Conservation (phyloP, 2,329 filamentous ascomycete species). For the Neocucurbitaria cava region DNA sequence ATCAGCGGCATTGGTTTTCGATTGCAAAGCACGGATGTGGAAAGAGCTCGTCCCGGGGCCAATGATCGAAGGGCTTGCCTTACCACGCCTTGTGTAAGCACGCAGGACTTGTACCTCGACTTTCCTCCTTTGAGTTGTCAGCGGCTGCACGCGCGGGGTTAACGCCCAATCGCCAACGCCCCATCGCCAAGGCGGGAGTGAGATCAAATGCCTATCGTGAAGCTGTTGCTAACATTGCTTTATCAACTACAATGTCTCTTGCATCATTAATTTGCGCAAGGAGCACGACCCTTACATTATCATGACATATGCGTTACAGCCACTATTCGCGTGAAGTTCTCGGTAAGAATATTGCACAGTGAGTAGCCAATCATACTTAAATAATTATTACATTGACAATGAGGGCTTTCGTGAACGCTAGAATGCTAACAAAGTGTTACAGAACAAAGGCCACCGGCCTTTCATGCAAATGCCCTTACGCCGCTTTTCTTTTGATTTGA, state of each 20-base stretch:
- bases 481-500: constrained; percentile 15
- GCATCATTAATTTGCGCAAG: background rate
- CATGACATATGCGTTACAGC: background rate
- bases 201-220: background rate
- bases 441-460: constrained; percentile 11
- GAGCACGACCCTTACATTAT: background rate
- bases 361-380: background rate
- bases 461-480: constrained; percentile 17
- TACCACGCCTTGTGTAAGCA: constrained; percentile 25
- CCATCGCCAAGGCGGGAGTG: constrained; percentile 9
- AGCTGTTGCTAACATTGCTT: background rate
- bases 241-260: background rate
- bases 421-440: constrained; percentile 17
- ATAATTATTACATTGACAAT: background rate
- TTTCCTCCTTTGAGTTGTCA: constrained; percentile 11
- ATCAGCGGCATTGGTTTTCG: background rate
- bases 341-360: background rate
- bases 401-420: constrained; percentile 17
- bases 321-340: background rate
- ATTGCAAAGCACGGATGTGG: background rate
- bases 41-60: constrained; percentile 6
- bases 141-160: constrained; percentile 19
- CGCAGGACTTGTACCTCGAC: constrained; percentile 10
- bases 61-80: constrained; percentile 12
- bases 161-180: too few relatives aligned